Base-by-base conservation (phyloP, 352 stramenopile genomes). In the Globisporangium ultimum region DNA sequence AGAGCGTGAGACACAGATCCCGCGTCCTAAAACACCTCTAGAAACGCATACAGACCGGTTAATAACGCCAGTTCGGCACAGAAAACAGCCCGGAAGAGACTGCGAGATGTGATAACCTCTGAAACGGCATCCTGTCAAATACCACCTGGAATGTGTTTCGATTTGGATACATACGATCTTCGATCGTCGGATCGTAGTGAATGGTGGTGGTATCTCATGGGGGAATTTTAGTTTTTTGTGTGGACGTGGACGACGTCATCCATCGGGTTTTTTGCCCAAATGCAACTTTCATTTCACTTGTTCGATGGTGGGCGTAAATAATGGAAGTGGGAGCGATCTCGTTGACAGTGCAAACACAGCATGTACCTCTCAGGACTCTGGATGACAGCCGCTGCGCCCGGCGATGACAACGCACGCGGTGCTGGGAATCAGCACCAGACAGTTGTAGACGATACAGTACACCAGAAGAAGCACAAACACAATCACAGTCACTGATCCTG, bases 361-460 rank as follows among this genome's bases (percentile, higher is more conserved):
- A 15, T 46, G 46, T n/a, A n/a, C n/a, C 18, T 18, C 18, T 18
- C 14, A 42, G 47, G 50, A 10, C 15, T 20, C 14, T 51, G 17
- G 22, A 22, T 42, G 5, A 21, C n/a, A 3, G 2, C n/a, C 17
- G 13, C 18, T 28, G 24, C 24, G 24, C 45, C 18, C 57, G 12
- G 24, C 34, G 14, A 51, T 42, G n/a, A 60, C 8, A 17, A 55
- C 22, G 14, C 36, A 32, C 21, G 60, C 60, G 6, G 60, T 52
- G n/a, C 34, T 52, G 32, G 60, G 60, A 48, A 66, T 73, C 57
- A 82, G 76, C 46, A 82, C 63, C 53, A 76, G 67, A 36, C 67
- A 63, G 48, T 82, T 82, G 55, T 79, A 82, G n/a, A 64, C 65
- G 38, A 77, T 59, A 60, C 72, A 82, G 50, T 82, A 82, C 43